Base-by-base conservation (phyloP, 148 eudicot genomes). In the Chenopodium formosanum region DNA sequence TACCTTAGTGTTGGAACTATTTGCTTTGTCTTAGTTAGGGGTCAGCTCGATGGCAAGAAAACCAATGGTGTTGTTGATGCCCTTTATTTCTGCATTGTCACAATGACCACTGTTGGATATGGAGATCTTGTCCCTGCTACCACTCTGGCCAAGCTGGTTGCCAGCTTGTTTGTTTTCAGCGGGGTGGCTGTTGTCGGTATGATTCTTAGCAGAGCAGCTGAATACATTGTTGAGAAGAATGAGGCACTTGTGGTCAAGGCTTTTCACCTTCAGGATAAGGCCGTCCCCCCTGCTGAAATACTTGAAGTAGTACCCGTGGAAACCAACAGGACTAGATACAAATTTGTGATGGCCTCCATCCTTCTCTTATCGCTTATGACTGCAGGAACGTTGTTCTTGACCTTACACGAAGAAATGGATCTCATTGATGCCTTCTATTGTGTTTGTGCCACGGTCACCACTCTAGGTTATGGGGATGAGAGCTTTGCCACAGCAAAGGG, bases 31-130 rank as follows among this genome's bases (percentile, higher is more conserved):
- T 83, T 90, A 0, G 78, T 92, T 4, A 79, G 94, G 27, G 52
- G 87, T 29, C 91, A 92, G 16, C 88, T 94, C 0, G 84, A 85
- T 11, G 95, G 97, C 4, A 86, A 74, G 56, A 89, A 90, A 79
- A 94, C 97, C n/a, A 89, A 81, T 29, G 89, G 80, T 14, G 11
- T 92, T 8, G 77, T 94, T 1, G 97, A 94, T 69, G 91, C 95
- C 69, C 82, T 94, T 9, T 94, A 94, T 70, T 89, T 94, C 63
- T 94, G 94, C 72, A 86, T 92, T 40, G 95, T 94, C 31, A 92
- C 95, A 2, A 92, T 94, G 97, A 94, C 95, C 1, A 92, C 97
- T 6, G 94, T 92, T 67, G 97, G 97, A 44, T 94, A 94, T n/a
- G 97, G 94, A 10, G 95, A 94, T 81, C 94, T 93, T n/a, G 94